These are phyloP conservation scores for Nemophila menziesii DNA, from an alignment of 257 asterid genomes.

Conservation along the genomic window DNA sequence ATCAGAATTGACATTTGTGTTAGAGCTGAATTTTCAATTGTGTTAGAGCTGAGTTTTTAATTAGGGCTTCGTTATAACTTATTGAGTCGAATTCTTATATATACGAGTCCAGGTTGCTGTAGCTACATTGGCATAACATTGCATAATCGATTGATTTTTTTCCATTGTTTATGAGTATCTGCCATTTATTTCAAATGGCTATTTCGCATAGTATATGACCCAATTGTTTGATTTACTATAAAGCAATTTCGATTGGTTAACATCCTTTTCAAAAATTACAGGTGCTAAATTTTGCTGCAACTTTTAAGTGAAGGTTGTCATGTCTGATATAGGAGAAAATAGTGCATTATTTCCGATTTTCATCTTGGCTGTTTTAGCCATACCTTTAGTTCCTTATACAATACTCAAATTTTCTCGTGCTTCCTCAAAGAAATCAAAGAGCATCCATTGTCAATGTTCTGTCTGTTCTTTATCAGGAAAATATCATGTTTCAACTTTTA, in stretches of 20 bases:
- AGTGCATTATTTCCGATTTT: conserved; percentile 80
- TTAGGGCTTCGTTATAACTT: neutral
- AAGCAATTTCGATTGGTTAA: neutral
- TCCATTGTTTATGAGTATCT: neutral
- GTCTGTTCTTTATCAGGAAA: conserved; percentile 68
- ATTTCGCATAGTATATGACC: too few relatives aligned
- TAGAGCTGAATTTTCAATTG: neutral
- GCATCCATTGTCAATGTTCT: conserved; percentile 73
- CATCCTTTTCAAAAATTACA: conserved; percentile 6
- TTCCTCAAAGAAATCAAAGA: conserved; percentile 47
- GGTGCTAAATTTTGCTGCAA: conserved; percentile 19
- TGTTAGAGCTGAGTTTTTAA: neutral
- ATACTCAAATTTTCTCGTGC: conserved; percentile 58
- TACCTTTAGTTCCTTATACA: conserved; percentile 86
- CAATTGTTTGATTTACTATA: too few relatives aligned
- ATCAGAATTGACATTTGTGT: neutral
- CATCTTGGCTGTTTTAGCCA: conserved; percentile 62
- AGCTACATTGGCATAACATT: neutral
- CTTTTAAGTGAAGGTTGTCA: conserved; percentile 23
- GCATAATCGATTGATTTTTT: neutral
- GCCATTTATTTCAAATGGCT: neutral
- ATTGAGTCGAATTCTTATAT: neutral
- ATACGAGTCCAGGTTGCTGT: neutral
- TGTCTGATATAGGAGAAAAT: conserved; percentile 76
- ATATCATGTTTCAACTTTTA: conserved; percentile 44